These are phyloP conservation scores for Ogataea corticis DNA, from an alignment of 805 yeast species.

Conservation along the genomic window DNA sequence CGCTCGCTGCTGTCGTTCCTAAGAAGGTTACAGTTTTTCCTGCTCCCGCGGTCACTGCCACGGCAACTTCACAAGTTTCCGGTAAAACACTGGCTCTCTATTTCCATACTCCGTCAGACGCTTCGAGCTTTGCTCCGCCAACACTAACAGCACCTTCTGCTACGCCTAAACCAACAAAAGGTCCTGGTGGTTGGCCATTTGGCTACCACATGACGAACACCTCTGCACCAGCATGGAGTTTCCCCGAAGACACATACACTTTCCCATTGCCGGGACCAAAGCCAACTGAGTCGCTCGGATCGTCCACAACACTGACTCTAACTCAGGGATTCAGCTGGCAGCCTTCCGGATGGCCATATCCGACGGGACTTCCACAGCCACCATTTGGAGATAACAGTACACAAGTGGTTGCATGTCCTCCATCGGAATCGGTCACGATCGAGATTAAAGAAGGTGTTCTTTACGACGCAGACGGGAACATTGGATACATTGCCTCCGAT, in stretches of 20 bases:
- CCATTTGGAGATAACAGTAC: neutral
- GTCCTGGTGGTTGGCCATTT: neutral
- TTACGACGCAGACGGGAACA: conserved; percentile 2
- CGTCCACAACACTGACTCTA: neutral
- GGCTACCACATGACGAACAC: conserved; percentile 2
- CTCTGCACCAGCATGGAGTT: neutral
- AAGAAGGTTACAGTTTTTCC: neutral
- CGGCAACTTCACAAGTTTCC: too few relatives aligned
- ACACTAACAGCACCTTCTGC: too few relatives aligned
- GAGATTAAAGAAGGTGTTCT: neutral
- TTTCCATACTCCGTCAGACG: too few relatives aligned
- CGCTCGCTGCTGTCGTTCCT: conserved; percentile 1
- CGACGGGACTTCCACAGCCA: neutral
- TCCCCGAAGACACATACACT: neutral
- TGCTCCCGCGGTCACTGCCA: neutral
- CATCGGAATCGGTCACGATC: neutral
- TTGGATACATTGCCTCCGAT: conserved; percentile 1
- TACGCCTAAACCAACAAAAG: neutral
- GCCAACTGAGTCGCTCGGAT: neutral
- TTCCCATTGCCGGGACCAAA: neutral
- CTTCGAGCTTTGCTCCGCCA: too few relatives aligned
- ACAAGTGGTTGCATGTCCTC: neutral
- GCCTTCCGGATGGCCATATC: conserved; percentile 1
- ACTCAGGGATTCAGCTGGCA: neutral
- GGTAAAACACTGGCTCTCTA: too few relatives aligned